Evolutionary conservation across 257 asterid genomes (phyloP), one percentile per base, ranked within the genome.

Genomic region (Euphrasia confusa): DNA sequence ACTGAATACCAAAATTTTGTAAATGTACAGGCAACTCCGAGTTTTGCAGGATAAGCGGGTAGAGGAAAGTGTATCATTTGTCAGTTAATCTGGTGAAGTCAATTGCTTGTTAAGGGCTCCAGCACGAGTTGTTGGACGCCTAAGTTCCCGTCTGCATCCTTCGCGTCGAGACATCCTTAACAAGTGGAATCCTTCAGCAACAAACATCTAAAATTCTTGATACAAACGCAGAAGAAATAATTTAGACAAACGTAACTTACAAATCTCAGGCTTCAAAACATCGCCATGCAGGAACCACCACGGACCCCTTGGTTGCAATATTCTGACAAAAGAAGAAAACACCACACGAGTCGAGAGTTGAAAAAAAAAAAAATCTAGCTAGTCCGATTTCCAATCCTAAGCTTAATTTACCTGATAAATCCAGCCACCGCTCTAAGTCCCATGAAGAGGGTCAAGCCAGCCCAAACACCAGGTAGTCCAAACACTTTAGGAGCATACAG

Each of bases 381-480:
- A 13, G 15, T 44, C 15, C 50, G 5, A 44, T 44, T 44, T 12
- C 50, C 15, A 44, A 44, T 13, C 55, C 24, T 6, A 49, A 15
- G 18, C 15, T 2, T 6, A 5, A 1, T 45, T 12, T 45, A 92
- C 98, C 95, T 86, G 81, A 92, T 68, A 63, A 81, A 55, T 74
- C 98, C 98, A 59, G 97, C 90, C 65, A 75, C 66, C 81, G 65
- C 79, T 68, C 98, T 81, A 60, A 91, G 82, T 65, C 82, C 84
- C 98, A 91, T 88, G 83, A 91, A 75, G 47, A 91, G 85, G 65
- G 90, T 70, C 79, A 91, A 75, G 67, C 98, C 98, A 12, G 70
- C 73, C 98, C 98, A 91, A 72, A 91, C 95, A 71, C 98, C 98
- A 9, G 74, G 80, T 66, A 91, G 97, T 49, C 98, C 98, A 57